Base-by-base conservation (phyloP, 2,329 filamentous ascomycete genomes). In the Xylaria digitata region DNA sequence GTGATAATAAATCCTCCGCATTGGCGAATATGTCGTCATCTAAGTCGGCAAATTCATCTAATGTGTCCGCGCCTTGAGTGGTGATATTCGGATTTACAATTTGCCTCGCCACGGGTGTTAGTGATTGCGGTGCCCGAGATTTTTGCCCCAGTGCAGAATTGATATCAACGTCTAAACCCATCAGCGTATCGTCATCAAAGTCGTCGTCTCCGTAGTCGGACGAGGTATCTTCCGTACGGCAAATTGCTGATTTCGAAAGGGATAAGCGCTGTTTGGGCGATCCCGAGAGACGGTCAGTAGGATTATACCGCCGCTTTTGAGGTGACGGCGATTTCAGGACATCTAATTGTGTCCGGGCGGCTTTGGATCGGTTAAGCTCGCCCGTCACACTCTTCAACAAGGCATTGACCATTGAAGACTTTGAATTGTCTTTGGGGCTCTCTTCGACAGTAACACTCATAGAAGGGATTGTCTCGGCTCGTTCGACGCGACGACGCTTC, bases 321-420 rank as follows among this genome's bases (percentile, higher is more conserved):
- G 81, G 79, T 21, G 83, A 85, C 1, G 84, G 82, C 0, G 83
- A 84, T 53, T 80, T 79, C 40, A 72, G 63, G 2, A 73, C 71
- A 17, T 75, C 70, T 23, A 77, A 74, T n/a, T 65, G 75, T 5
- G 71, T 70, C 61, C 78, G 75, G 0, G 74, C 74, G 6, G 77
- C 75, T 46, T 78, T 80, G 2, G 80, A 80, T 49, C 80, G 82
- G 60, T 82, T 82, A 52, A 87, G 82, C 70, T 85, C 85, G 63
- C 80, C 82, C 57, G 82, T 83, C 58, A 93, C 90, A 57, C 87
- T 90, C 72, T 92, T 86, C 21, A 94, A 80, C 59, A 94, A 79
- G 17, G 88, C 87, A 42, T 84, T 86, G n/a, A 88, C 84, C 73
- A 88, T 81, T 3, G 83, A 86, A 0, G 84, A 83, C 69, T 89